phyloP scores from a whole-genome alignment of 2,329 filamentous ascomycete species.

The Fusarium sp. region DNA sequence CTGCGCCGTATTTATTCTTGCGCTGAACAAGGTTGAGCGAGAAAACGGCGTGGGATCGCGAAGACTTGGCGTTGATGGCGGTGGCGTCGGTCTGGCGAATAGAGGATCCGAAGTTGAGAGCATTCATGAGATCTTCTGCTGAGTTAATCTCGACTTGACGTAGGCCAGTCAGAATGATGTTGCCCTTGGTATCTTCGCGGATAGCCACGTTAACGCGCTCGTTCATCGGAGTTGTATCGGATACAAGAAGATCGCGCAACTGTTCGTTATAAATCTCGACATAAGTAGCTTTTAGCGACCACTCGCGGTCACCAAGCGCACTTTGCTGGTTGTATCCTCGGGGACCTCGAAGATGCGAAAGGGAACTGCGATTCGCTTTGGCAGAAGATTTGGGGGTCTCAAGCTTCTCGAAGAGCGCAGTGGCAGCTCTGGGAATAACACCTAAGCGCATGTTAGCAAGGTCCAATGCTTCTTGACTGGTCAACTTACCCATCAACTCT shows the following conservation, averaged over 20 bases:
- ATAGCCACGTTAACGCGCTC: constrained; percentile 89
- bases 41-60: constrained; percentile 96
- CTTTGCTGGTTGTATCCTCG: constrained; percentile 70
- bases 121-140: constrained; percentile 88
- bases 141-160: constrained; percentile 90
- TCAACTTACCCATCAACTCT: constrained; percentile 79
- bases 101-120: constrained; percentile 90
- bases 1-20: constrained; percentile 68
- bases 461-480: background rate
- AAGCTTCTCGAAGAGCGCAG: constrained; percentile 87
- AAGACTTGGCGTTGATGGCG: constrained; percentile 97
- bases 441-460: constrained; percentile 62
- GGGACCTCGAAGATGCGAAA: constrained; percentile 83
- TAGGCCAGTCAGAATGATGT: constrained; percentile 92
- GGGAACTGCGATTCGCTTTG: constrained; percentile 70
- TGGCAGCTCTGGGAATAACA: constrained; percentile 93
- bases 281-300: constrained; percentile 94
- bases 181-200: constrained; percentile 92
- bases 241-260: constrained; percentile 86
- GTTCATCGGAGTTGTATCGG: constrained; percentile 74
- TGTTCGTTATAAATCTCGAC: constrained; percentile 99
- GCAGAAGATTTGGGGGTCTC: constrained; percentile 64
- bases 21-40: constrained; percentile 93
- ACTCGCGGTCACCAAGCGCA: constrained; percentile 76
- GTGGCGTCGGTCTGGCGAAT: constrained; percentile 98